phyloP scores from a whole-genome alignment of 345 rosid species.

The Isatis tinctoria region DNA sequence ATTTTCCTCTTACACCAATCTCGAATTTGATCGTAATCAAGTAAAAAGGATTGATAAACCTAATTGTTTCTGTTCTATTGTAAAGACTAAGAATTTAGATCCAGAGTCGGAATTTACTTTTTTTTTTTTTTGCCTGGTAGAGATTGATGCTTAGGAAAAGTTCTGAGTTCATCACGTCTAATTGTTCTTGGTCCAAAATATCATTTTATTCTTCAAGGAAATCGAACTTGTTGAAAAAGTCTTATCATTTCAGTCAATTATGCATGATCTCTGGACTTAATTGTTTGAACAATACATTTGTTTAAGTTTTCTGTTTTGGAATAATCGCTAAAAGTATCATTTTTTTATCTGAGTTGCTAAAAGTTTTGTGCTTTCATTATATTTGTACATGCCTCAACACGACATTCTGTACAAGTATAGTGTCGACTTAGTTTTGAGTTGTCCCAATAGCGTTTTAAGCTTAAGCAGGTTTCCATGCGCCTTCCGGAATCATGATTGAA shows the following conservation, averaged over 20 bases:
- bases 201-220: conserved; percentile 3
- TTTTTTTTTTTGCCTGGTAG: neutral
- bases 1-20: conserved; percentile 13
- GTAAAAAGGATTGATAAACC: neutral
- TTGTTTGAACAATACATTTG: neutral
- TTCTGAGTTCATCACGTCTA: too few species aligned
- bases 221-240: neutral
- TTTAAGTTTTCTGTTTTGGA: neutral
- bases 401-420: conserved; percentile 13
- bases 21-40: neutral
- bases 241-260: neutral
- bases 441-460: neutral
- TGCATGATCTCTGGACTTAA: neutral
- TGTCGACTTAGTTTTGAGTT: neutral
- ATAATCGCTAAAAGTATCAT: neutral
- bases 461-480: neutral
- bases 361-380: conserved; percentile 12
- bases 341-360: conserved; percentile 16
- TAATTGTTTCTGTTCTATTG: neutral
- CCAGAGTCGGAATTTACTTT: neutral
- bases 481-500: conserved; percentile 22
- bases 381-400: neutral
- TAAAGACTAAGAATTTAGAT: conserved; percentile 1
- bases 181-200: neutral
- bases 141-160: neutral